Percentiles rank a stretch among this genome's conserved stretches.
Conservation (phyloP, 805 yeast species). For the Nakazawaea populi region DNA sequence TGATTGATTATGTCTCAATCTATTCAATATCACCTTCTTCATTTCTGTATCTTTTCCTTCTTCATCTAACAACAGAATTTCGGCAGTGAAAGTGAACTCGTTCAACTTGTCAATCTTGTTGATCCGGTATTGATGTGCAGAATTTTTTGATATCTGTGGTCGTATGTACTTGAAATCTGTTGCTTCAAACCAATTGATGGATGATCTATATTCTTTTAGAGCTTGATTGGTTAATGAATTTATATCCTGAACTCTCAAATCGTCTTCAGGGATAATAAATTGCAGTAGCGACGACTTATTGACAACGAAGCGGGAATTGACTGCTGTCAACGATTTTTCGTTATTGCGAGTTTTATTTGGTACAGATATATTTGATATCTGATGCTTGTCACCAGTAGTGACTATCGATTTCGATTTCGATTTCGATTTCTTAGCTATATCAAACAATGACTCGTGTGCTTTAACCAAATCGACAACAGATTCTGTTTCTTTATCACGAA, state of each 20-base stretch:
- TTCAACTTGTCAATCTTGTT: not conserved
- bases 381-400: not conserved
- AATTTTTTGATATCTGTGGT: not conserved
- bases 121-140: not conserved
- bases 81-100: not conserved
- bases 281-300: not conserved
- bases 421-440: not conserved
- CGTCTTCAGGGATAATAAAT: not conserved
- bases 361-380: no score
- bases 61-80: not conserved
- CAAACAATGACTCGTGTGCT: not conserved
- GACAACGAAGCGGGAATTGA: no score
- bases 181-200: constrained; percentile 4
- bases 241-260: not conserved
- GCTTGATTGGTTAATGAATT: not conserved
- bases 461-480: not conserved
- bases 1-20: not conserved
- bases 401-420: not conserved
- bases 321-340: no score
- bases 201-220: not conserved
- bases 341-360: no score
- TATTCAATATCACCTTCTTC: not conserved
- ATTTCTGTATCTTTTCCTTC: not conserved
- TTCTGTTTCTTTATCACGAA: not conserved
- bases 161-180: constrained; percentile 2